Percentiles rank a stretch among this genome's conserved stretches.
Evolutionary conservation across 2,329 filamentous ascomycete species (phyloP).

Genomic region (Colletotrichum cordylinicola): DNA sequence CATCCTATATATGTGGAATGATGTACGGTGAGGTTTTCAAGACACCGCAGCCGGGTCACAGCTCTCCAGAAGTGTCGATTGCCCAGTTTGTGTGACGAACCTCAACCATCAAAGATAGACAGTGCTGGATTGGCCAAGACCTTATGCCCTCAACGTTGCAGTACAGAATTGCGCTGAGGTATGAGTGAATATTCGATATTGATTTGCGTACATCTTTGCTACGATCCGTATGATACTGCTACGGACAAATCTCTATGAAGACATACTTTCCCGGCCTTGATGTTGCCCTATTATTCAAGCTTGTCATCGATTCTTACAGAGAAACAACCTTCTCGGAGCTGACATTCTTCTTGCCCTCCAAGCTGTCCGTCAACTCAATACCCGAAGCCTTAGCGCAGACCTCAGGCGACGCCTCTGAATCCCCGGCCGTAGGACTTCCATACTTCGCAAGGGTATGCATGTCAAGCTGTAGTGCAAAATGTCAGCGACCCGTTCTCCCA

Average conservation of each 20-base stretch:
- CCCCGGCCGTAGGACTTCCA: not conserved
- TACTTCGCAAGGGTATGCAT: not conserved
- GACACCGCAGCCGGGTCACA: not conserved
- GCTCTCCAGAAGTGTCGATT: not conserved
- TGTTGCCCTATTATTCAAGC: rapidly evolving
- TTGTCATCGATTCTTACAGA: not conserved
- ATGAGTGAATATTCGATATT: not conserved
- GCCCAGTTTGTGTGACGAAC: not conserved
- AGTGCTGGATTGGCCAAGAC: not conserved
- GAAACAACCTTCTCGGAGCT: not conserved
- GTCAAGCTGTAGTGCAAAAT: not conserved
- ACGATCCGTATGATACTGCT: not conserved
- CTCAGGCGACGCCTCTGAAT: not conserved
- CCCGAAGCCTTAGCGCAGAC: not conserved
- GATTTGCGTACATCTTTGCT: not conserved
- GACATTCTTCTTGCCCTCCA: not conserved
- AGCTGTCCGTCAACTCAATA: not conserved
- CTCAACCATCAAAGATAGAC: rapidly evolving
- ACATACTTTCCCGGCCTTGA: rapidly evolving
- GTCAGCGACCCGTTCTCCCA: not conserved
- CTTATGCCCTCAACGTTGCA: rapidly evolving
- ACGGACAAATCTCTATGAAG: rapidly evolving
- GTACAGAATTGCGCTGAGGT: rapidly evolving
- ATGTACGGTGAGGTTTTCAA: not conserved
- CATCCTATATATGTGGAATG: not conserved